These are phyloP conservation scores for Alternaria burnsii DNA, from an alignment of 2,329 filamentous ascomycete genomes.

Conservation along the genomic window DNA sequence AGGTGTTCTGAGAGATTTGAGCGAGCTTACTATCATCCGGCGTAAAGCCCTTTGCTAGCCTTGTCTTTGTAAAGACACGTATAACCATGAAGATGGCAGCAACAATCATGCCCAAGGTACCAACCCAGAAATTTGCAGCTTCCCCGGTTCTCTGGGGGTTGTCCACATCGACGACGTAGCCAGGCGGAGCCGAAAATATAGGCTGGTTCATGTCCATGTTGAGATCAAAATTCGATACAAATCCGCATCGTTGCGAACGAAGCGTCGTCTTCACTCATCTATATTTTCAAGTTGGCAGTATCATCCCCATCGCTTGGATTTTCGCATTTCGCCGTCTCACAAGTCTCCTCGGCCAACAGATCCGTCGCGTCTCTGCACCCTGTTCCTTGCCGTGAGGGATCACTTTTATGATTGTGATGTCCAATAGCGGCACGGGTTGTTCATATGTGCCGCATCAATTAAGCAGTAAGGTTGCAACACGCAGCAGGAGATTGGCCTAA, in stretches of 20 bases:
- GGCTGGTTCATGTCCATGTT: conserved; percentile 20
- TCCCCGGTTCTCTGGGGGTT: conserved; percentile 28
- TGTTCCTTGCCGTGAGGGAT: not conserved
- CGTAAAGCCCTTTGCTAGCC: conserved; percentile 28
- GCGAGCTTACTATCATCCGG: conserved; percentile 37
- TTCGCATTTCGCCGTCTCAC: not conserved
- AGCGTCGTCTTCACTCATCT: not conserved
- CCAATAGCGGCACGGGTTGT: not conserved
- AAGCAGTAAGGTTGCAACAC: not conserved
- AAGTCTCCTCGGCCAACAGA: not conserved
- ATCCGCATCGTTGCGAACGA: not conserved
- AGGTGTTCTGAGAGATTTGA: not conserved
- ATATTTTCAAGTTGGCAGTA: not conserved
- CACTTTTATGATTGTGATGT: not conserved
- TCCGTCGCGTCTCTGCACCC: not conserved
- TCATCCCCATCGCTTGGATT: not conserved
- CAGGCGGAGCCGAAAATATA: conserved; percentile 33
- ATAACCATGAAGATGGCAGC: conserved; percentile 32
- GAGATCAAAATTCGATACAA: not conserved
- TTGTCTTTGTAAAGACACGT: conserved; percentile 36
- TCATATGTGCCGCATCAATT: not conserved
- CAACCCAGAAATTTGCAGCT: conserved; percentile 29
- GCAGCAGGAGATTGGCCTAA: not conserved
- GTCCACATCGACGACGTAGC: conserved; percentile 38
- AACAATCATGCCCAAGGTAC: conserved; percentile 31